Base-by-base conservation (phyloP, 2,329 filamentous ascomycete genomes). In the Coniosporium tulheliwenetii region DNA sequence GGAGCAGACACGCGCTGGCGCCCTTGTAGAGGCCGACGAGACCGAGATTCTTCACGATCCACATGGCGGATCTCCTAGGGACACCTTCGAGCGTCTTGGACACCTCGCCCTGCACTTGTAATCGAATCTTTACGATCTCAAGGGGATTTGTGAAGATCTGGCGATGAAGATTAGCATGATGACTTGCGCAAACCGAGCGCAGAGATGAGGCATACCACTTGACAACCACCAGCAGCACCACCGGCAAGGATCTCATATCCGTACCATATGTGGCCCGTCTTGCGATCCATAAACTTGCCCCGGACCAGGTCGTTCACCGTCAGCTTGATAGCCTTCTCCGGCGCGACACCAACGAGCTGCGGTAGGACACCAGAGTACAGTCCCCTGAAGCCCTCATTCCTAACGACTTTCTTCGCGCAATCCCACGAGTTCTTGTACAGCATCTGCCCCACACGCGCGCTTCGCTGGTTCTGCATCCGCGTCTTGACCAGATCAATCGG, bases 401-500 rank as follows among this genome's bases (percentile, higher is more conserved):
- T 77, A 47, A 96, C 69, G 34, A 98, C 87, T 65, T 96, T 98
- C 59, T 75, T 79, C 45, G 87, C 86, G 60, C 91, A 98, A 63
- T 98, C 91, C 47, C 94, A 65, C 37, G 89, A 96, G 70, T 98
- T 98, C 64, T 93, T 94, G 67, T 98, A 98, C 45, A 96, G 65
- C 45, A 82, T 71, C 61, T 94, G 81, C 43, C 91, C 91, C 1
- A 87, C 85, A 39, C 81, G 76, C 4, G 75, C 76, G 39, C 77
- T 78, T 49, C 91, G 77, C 69, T 98, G 91, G 67, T 98, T 98
- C 64, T 98, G 91, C 79, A 98, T 83, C 45, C 91, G 79, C 1
- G 91, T 98, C 75, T 98, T 98, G 61, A 98, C 91, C 45, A 98
- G 67, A 66, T 98, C 91, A 56, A 98, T 96, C 16, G 91, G 91